phyloP scores from a whole-genome alignment of 2,329 filamentous ascomycete species.

The Penicillium sp. region DNA sequence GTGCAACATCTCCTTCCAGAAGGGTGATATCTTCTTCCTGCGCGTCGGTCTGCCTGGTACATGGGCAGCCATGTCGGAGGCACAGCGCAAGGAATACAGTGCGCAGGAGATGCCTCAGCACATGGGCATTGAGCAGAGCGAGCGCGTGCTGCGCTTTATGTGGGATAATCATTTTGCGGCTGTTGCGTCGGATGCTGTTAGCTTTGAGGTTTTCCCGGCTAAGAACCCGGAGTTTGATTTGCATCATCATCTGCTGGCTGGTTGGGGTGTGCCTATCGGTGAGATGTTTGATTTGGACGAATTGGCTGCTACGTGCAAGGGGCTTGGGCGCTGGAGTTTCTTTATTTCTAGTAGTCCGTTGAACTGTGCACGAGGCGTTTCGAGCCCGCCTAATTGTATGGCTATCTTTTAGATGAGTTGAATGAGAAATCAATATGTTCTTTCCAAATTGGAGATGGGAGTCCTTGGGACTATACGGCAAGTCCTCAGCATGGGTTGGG shows the following conservation, averaged over 20 bases:
- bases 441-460: not conserved
- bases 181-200: constrained; percentile 56
- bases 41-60: constrained; percentile 35
- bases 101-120: constrained; percentile 30
- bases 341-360: constrained; percentile 39
- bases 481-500: not conserved
- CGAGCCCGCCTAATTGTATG: constrained; percentile 42
- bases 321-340: constrained; percentile 35
- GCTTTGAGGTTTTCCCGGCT: constrained; percentile 50
- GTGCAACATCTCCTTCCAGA: constrained; percentile 33
- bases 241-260: constrained; percentile 35
- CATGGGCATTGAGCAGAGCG: constrained; percentile 37
- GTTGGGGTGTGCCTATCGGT: constrained; percentile 38
- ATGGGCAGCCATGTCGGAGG: constrained; percentile 30
- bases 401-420: constrained; percentile 35
- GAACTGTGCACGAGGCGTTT: constrained; percentile 38
- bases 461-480: not conserved
- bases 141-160: constrained; percentile 50
- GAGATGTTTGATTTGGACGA: constrained; percentile 41
- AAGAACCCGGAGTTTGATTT: constrained; percentile 32
- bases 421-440: not conserved
- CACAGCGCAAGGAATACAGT: constrained; percentile 28
- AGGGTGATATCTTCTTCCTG: constrained; percentile 39
- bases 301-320: constrained; percentile 30
- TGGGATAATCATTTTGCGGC: constrained; percentile 58